These are phyloP conservation scores for Colletotrichum echinochloae DNA, from an alignment of 2,329 filamentous ascomycete genomes.

Conservation along the genomic window DNA sequence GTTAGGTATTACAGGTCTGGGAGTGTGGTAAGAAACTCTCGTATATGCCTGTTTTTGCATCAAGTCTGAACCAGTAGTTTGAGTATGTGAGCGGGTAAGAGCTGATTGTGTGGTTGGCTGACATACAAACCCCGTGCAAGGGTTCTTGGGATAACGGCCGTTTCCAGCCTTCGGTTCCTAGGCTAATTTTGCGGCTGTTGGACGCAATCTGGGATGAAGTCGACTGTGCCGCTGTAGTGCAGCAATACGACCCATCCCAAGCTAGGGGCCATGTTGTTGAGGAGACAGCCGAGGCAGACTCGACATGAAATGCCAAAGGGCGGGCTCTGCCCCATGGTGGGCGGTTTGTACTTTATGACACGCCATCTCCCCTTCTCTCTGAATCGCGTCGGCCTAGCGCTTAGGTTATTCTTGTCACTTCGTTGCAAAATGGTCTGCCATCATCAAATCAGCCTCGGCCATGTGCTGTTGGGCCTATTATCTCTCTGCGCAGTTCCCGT, in stretches of 20 bases:
- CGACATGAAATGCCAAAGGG: constrained; percentile 19
- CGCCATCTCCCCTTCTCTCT: neutral
- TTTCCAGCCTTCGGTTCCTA: constrained; percentile 6
- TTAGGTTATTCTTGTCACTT: neutral
- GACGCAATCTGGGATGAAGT: constrained; percentile 6
- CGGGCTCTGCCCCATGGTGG: neutral
- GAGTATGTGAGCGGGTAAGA: neutral
- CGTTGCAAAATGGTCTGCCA: neutral
- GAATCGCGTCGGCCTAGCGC: neutral
- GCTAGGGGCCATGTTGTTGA: neutral
- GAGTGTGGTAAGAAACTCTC: neutral
- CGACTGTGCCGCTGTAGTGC: constrained; percentile 20
- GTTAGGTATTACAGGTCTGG: neutral
- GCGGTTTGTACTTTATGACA: constrained; percentile 7
- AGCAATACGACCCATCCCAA: constrained; percentile 17
- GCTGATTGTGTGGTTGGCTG: neutral
- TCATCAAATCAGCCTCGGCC: constrained; percentile 64
- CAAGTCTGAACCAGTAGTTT: neutral
- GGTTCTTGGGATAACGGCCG: neutral
- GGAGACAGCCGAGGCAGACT: constrained; percentile 29
- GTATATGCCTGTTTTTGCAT: neutral
- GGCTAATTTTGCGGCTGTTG: constrained; percentile 8
- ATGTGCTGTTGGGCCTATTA: neutral
- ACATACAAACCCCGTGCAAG: neutral
- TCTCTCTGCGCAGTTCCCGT: neutral